Evolutionary conservation across 345 rosid species (phyloP).

Genomic region (Eucalyptus sp.): DNA sequence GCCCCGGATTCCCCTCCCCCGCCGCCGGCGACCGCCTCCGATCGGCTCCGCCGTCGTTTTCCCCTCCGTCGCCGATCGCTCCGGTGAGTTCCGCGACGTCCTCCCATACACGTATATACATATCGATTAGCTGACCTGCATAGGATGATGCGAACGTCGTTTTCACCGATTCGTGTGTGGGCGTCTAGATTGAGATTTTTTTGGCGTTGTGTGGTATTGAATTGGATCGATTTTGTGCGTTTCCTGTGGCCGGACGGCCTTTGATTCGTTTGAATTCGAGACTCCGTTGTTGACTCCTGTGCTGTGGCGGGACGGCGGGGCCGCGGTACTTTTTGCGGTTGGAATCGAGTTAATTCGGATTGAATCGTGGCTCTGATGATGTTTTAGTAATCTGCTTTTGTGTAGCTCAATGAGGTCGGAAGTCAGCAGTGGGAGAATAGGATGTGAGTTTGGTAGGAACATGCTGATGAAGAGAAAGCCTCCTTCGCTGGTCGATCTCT

Average conservation of each 20-base stretch:
- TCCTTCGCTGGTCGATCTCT: slow-evolving; percentile 79
- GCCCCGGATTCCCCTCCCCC: background rate
- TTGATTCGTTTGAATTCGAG: background rate
- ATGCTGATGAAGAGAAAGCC: slow-evolving; percentile 6
- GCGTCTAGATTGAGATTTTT: background rate
- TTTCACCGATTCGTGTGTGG: background rate
- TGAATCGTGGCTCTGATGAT: background rate
- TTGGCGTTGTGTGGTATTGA: background rate
- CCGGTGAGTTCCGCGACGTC: background rate
- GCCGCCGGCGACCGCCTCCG: background rate
- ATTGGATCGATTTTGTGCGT: background rate
- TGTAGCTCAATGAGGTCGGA: background rate
- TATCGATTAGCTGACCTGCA: background rate
- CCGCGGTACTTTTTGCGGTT: background rate
- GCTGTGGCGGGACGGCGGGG: background rate
- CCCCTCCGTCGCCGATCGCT: background rate
- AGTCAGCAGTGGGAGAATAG: background rate
- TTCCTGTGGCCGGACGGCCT: background rate
- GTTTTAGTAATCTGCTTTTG: background rate
- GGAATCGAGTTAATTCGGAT: background rate
- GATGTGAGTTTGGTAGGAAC: background rate
- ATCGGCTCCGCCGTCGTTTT: background rate
- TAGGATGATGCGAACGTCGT: background rate
- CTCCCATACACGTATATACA: background rate
- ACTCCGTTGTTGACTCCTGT: background rate